Percentiles rank a stretch among this genome's conserved stretches.
phyloP scores from a whole-genome alignment of 1,284 basidiomycete genomes.

The Volvariella volvacea region DNA sequence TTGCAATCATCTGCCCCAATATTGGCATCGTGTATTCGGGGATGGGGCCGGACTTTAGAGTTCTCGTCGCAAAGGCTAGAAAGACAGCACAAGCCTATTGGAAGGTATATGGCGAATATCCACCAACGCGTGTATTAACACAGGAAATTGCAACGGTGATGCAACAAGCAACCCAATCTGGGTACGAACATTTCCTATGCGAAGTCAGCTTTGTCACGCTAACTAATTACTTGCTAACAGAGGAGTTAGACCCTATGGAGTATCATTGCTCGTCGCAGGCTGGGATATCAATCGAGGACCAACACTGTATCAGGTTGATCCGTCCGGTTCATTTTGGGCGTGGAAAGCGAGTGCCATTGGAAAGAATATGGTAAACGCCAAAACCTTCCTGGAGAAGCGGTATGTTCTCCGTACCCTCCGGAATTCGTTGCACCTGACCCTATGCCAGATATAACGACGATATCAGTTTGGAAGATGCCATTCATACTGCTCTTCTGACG shows the following conservation, averaged over 20 bases:
- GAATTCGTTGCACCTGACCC: slow-evolving; percentile 12
- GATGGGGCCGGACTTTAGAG: slow-evolving; percentile 98
- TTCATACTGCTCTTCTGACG: slow-evolving; percentile 97
- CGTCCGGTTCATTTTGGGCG: slow-evolving; percentile 98
- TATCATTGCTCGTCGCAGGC: slow-evolving; percentile 93
- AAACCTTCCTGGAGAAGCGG: slow-evolving; percentile 98
- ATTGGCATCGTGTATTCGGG: slow-evolving; percentile 99
- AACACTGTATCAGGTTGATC: slow-evolving; percentile 96
- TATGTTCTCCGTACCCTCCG: slow-evolving; percentile 29
- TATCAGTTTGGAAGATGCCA: slow-evolving; percentile 97
- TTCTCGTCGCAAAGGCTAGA: slow-evolving; percentile 88
- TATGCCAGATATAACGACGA: slow-evolving; percentile 91
- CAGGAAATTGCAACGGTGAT: slow-evolving; percentile 97
- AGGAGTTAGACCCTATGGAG: slow-evolving; percentile 97
- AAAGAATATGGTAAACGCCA: slow-evolving; percentile 99
- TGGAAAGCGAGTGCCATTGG: slow-evolving; percentile 99
- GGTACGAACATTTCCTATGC: slow-evolving; percentile 47
- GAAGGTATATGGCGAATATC: slow-evolving; percentile 99
- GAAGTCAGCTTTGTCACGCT: slow-evolving; percentile 10
- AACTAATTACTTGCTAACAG: slow-evolving; percentile 34
- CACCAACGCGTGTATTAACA: slow-evolving; percentile 93
- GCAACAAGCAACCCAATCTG: slow-evolving; percentile 98
- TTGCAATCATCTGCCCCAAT: slow-evolving; percentile 95
- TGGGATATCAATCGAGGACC: slow-evolving; percentile 92
- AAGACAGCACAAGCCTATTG: slow-evolving; percentile 99